Conservation (phyloP, 345 rosid species). For the Raphanus sativus region DNA sequence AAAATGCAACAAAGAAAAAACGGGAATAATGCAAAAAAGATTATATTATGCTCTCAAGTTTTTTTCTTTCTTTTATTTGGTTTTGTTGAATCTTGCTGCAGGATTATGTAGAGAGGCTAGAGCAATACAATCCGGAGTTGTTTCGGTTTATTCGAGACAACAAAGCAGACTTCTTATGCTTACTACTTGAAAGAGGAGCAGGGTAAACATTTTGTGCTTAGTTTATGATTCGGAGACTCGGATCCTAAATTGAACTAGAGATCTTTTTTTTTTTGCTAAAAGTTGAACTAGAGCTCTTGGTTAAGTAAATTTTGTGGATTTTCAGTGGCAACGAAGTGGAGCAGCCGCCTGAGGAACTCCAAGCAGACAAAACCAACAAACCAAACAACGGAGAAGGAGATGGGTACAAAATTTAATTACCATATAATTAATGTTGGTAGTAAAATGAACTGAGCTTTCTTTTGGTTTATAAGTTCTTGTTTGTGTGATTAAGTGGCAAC, state of each 20-base stretch:
- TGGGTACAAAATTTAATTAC: not conserved
- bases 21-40: not conserved
- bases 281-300: not conserved
- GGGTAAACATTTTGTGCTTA: not conserved
- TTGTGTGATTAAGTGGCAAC: constrained; percentile 5
- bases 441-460: not conserved
- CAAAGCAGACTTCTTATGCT: not conserved
- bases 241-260: not conserved
- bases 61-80: not conserved
- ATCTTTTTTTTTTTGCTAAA: too few relatives aligned
- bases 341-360: not conserved
- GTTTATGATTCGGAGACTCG: not conserved
- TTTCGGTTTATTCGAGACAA: not conserved
- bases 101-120: not conserved
- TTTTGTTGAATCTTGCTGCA: not conserved
- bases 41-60: not conserved
- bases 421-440: not conserved
- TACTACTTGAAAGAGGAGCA: not conserved
- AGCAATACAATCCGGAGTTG: not conserved
- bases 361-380: not conserved
- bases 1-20: constrained; percentile 34
- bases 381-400: not conserved
- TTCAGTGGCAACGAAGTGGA: constrained; percentile 7
- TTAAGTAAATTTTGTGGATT: not conserved
- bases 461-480: not conserved